Percentiles rank a stretch among this genome's conserved stretches.
phyloP scores from a whole-genome alignment of 257 asterid species.

The Ilex aquifolium region DNA sequence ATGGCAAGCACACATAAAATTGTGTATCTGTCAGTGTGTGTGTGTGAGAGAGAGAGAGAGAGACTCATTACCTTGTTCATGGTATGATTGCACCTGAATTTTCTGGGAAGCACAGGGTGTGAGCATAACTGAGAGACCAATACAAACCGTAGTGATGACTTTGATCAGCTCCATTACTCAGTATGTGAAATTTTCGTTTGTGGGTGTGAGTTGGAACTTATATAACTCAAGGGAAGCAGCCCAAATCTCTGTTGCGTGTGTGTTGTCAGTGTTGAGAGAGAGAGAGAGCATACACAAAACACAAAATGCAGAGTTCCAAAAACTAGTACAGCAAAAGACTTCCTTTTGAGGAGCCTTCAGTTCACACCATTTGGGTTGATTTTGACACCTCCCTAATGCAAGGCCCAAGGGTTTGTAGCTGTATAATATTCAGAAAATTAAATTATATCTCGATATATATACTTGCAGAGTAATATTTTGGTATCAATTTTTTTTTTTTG shows the following conservation, averaged over 20 bases:
- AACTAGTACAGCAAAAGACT: conserved; percentile 29
- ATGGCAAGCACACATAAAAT: background rate
- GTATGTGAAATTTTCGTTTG: conserved; percentile 1
- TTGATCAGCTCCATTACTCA: conserved; percentile 26
- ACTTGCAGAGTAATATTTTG: background rate
- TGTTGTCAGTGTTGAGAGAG: conserved; percentile 13
- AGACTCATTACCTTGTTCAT: conserved; percentile 23
- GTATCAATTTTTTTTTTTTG: background rate
- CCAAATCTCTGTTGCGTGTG: background rate
- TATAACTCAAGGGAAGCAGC: conserved; percentile 19
- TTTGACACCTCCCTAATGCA: too few relatives aligned
- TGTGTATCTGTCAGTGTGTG: background rate
- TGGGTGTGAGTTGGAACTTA: conserved; percentile 23
- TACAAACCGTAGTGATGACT: conserved; percentile 17
- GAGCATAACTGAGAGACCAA: conserved; percentile 29
- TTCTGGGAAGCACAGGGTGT: conserved; percentile 28
- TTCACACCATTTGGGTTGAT: conserved; percentile 38
- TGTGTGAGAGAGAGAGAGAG: background rate
- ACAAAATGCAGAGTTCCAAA: conserved; percentile 64
- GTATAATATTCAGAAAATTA: too few relatives aligned
- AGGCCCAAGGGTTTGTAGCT: too few relatives aligned
- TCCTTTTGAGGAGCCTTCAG: conserved; percentile 43
- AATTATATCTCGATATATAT: background rate
- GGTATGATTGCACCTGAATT: conserved; percentile 13
- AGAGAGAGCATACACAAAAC: conserved; percentile 54